Percentiles rank a stretch among this genome's conserved stretches.
phyloP scores from a whole-genome alignment of 129 eudicot species.

The Ambrosia artemisiifolia region DNA sequence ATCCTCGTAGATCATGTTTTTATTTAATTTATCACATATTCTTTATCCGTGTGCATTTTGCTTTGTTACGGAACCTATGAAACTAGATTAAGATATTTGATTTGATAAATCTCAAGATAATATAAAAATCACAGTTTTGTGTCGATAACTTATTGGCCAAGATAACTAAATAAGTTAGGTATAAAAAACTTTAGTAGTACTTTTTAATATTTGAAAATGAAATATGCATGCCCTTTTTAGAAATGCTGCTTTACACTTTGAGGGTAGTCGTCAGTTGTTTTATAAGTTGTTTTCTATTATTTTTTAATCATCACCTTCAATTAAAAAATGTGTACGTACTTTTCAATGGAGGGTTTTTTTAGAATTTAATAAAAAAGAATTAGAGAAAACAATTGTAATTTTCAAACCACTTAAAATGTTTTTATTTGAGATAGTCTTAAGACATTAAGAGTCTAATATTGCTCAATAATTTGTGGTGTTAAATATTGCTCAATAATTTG shows the following conservation, averaged over 20 bases:
- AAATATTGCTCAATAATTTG: neutral
- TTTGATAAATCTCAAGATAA: neutral
- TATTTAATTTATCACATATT: neutral
- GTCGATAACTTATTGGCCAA: slow-evolving; percentile 12
- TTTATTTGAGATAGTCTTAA: neutral
- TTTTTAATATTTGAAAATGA: slow-evolving; percentile 11
- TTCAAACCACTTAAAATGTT: neutral
- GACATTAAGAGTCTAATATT: neutral
- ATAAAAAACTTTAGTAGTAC: neutral
- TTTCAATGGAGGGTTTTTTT: neutral
- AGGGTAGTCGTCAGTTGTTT: slow-evolving; percentile 4
- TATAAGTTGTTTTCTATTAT: too few species aligned
- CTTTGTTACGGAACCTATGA: neutral
- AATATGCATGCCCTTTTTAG: slow-evolving; percentile 24
- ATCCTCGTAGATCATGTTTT: neutral
- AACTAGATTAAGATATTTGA: slow-evolving; percentile 19
- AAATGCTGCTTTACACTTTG: slow-evolving; percentile 20
- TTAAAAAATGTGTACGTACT: neutral
- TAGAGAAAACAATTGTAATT: neutral
- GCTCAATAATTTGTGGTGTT: neutral
- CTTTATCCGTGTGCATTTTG: neutral
- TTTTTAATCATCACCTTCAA: slow-evolving; percentile 11
- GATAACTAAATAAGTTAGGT: slow-evolving; percentile 22
- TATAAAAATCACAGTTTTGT: neutral
- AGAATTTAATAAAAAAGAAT: neutral